Percentiles rank a stretch among this genome's conserved stretches.
These are phyloP conservation scores for sorghum (Sorghum bicolor) DNA, from an alignment of 176 grass and related monocot species.

Conservation along the genomic window Sorghum_bicolor_NCBIv3 NC_012872.2:64774001-64774500, in stretches of 20 bases:
- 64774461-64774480: not conserved
- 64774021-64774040: conserved; percentile 3
- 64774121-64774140: not conserved
- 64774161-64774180: not conserved
- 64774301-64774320: no score
- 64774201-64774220: not conserved
- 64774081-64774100: not conserved
- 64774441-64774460: no score
- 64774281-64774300: no score
- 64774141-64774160: not conserved
- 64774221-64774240: conserved; percentile 23
- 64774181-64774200: not conserved
- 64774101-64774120: not conserved
- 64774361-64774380: no score
- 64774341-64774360: no score
- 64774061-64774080: not conserved
- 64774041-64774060: not conserved
- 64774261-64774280: not conserved
- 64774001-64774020: not conserved
- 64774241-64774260: no score
- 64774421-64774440: no score
- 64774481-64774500: not conserved
- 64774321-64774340: no score
- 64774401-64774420: no score
- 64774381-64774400: no score